A percentile compares a stretch with the other conserved stretches of the same genome.
phyloP scores from a whole-genome alignment of 2,329 filamentous ascomycete genomes.

The Penicillium crustosum region DNA sequence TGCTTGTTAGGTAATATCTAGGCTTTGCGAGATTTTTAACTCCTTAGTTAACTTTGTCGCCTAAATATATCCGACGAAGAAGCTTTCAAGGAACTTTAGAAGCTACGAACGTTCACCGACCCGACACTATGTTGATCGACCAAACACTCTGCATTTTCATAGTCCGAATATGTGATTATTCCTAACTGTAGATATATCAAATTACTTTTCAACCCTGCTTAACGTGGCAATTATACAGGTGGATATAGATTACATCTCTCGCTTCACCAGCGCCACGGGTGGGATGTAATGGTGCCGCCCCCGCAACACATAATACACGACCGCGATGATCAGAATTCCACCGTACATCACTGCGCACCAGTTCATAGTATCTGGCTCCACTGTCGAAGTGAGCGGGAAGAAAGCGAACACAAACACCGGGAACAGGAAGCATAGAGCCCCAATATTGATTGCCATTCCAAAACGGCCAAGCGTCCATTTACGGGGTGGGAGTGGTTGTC shows the following conservation, averaged over 20 bases:
- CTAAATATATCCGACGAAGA: not conserved
- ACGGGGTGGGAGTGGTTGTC: conserved; percentile 33
- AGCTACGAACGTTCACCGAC: not conserved
- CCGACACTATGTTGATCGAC: not conserved
- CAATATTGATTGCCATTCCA: conserved; percentile 38
- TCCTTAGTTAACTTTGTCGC: not conserved
- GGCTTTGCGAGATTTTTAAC: no score
- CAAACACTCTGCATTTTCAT: not conserved
- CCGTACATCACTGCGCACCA: conserved; percentile 42
- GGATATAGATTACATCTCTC: conserved; percentile 9
- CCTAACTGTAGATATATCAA: no score
- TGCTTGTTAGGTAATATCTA: no score
- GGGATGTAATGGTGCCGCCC: conserved; percentile 38
- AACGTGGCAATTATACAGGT: not conserved
- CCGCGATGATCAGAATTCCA: conserved; percentile 36
- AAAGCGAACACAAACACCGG: conserved; percentile 41
- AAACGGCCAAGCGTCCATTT: conserved; percentile 36
- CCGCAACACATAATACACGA: conserved; percentile 37
- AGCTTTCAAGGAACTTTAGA: not conserved
- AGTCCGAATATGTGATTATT: not conserved
- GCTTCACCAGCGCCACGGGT: conserved; percentile 27
- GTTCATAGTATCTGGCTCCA: conserved; percentile 39
- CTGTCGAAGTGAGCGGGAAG: conserved; percentile 35
- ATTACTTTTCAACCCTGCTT: not conserved
- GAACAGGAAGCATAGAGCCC: conserved; percentile 35